Evolutionary conservation across 1,284 basidiomycete species (phyloP), one percentile per base, ranked within the genome.

Genomic region (Irpex lacteus): DNA sequence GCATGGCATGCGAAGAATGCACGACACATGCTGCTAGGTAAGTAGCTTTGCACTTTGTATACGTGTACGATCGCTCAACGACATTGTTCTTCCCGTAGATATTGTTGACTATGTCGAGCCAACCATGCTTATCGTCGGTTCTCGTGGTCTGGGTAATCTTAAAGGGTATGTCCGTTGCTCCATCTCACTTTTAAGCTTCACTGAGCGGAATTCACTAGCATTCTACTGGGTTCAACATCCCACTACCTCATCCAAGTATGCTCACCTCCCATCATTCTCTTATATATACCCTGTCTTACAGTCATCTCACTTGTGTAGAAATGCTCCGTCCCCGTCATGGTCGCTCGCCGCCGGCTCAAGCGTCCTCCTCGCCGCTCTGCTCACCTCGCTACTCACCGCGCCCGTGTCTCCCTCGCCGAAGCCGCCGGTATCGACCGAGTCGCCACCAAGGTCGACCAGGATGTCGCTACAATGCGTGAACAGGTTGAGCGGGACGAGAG

Each of bases 1-100:
- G 95, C 96, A 19, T 91, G 97, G 85, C 96, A 98, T 71, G 94
- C 95, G 26, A 98, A 96, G 81, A 97, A 98, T 73, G 84, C 92
- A 5, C 81, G 95, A 34, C 95, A 98, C 75, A 98, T 98, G 92
- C 80, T 98, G 9, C 80, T 98, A 32, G 89, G 90, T 89, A 60
- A 64, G 82, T 73, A 34, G n/a, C n/a, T n/a, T n/a, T n/a, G n/a
- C n/a, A n/a, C n/a, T n/a, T n/a, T n/a, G n/a, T n/a, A n/a, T n/a
- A n/a, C n/a, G n/a, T n/a, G n/a, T n/a, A n/a, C n/a, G n/a, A n/a
- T n/a, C n/a, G n/a, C n/a, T n/a, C n/a, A n/a, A n/a, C n/a, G n/a
- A n/a, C n/a, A n/a, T n/a, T n/a, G n/a, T n/a, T n/a, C n/a, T n/a
- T n/a, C n/a, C n/a, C n/a, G n/a, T 53, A 91, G 94, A 97, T 73